phyloP scores from a whole-genome alignment of 495 filamentous ascomycete genomes.

The Penicillium argentinense region DNA sequence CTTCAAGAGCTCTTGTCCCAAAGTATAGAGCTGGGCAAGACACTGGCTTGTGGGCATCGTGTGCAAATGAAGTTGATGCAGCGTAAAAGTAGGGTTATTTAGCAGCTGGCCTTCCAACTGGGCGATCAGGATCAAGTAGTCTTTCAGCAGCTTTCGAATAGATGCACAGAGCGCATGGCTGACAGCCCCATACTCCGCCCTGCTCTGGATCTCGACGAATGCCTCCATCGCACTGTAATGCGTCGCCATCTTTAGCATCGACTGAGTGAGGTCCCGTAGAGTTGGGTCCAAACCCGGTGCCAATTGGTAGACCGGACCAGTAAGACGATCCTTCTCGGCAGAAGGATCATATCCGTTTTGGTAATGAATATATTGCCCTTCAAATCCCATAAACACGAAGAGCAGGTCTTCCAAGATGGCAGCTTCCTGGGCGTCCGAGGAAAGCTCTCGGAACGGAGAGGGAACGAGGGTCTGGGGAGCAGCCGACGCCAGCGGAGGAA shows the following conservation, averaged over 20 bases:
- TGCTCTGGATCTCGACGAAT: conserved; percentile 90
- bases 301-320: conserved; percentile 78
- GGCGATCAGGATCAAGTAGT: conserved; percentile 88
- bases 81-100: conserved; percentile 80
- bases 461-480: conserved; percentile 74
- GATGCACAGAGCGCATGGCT: conserved; percentile 94
- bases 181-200: conserved; percentile 92
- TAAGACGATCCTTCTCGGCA: conserved; percentile 80
- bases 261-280: conserved; percentile 78
- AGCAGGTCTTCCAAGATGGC: conserved; percentile 86
- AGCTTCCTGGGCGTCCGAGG: conserved; percentile 77
- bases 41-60: conserved; percentile 86
- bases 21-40: conserved; percentile 79
- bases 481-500: conserved; percentile 72
- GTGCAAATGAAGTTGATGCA: conserved; percentile 90
- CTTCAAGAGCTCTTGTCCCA: conserved; percentile 83
- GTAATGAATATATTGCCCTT: conserved; percentile 94
- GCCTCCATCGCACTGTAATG: conserved; percentile 88
- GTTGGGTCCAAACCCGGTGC: conserved; percentile 86
- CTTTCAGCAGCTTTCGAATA: conserved; percentile 85
- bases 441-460: conserved; percentile 66
- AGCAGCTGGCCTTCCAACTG: conserved; percentile 91
- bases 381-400: conserved; percentile 98
- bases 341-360: conserved; percentile 75
- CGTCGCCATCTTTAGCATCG: conserved; percentile 94